Conservation (phyloP, 1,284 basidiomycete genomes). For the Xerocomus nothofagi region DNA sequence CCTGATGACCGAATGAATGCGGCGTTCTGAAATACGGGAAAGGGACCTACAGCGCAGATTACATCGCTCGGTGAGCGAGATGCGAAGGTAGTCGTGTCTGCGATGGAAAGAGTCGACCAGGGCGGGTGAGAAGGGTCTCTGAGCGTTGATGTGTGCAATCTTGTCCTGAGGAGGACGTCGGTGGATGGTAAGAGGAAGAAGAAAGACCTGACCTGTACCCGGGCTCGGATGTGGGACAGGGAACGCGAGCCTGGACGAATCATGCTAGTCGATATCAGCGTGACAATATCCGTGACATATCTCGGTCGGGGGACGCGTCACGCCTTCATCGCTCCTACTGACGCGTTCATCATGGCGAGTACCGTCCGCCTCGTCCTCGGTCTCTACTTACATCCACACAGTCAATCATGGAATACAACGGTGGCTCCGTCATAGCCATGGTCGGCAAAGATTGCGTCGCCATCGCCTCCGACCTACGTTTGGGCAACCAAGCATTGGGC, state of each 20-base stretch:
- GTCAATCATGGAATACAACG: conserved; percentile 89
- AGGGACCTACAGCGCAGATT: conserved; percentile 74
- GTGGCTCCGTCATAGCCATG: conserved; percentile 99
- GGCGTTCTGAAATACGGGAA: not conserved
- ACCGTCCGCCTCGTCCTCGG: not conserved
- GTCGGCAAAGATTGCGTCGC: conserved; percentile 98
- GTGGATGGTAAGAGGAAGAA: too few species aligned
- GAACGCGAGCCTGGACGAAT: conserved; percentile 12
- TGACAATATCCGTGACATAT: conserved; percentile 15
- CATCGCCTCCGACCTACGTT: conserved; percentile 92
- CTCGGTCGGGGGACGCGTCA: conserved; percentile 27
- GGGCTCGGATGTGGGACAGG: conserved; percentile 22
- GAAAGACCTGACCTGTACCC: conserved; percentile 17
- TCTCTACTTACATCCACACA: conserved; percentile 30
- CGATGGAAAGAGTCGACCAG: conserved; percentile 70
- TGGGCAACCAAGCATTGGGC: conserved; percentile 89
- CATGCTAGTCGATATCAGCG: conserved; percentile 11
- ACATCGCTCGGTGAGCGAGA: conserved; percentile 85
- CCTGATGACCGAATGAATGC: conserved; percentile 43
- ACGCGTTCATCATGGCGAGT: conserved; percentile 34
- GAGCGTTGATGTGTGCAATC: conserved; percentile 54
- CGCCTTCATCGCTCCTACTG: conserved; percentile 15
- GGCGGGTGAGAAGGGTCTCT: conserved; percentile 47
- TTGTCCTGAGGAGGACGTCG: conserved; percentile 26
- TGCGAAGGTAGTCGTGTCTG: conserved; percentile 80